phyloP scores from a whole-genome alignment of 768 basidiomycete genomes.

The Dioszegia aurantiaca region DNA sequence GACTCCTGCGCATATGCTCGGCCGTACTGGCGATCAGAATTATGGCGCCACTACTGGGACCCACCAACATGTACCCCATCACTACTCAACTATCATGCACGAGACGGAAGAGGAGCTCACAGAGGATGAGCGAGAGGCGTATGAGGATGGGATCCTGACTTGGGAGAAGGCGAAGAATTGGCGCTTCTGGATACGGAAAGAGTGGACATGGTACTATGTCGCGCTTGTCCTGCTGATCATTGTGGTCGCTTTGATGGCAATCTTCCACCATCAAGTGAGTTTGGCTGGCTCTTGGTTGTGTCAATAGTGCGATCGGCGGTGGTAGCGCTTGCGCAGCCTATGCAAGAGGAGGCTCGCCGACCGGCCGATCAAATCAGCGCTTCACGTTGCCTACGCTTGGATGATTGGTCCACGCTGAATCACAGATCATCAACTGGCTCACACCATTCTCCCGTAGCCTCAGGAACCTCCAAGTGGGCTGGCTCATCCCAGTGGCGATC shows the following conservation, averaged over 20 bases:
- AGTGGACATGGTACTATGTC: constrained; percentile 50
- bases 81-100: background rate
- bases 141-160: constrained; percentile 33
- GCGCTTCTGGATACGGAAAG: constrained; percentile 32
- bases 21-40: background rate
- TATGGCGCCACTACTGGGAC: background rate
- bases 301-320: too few relatives aligned
- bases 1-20: background rate
- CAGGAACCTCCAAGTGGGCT: constrained; percentile 46
- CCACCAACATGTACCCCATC: background rate
- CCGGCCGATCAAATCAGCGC: too few relatives aligned
- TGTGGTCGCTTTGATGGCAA: constrained; percentile 59
- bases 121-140: constrained; percentile 40
- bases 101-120: constrained; percentile 35
- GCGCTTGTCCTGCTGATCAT: constrained; percentile 57
- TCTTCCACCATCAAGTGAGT: constrained; percentile 62
- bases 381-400: too few relatives aligned
- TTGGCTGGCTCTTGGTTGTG: too few relatives aligned
- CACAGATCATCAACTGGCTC: constrained; percentile 58
- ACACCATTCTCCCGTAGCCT: constrained; percentile 65
- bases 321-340: too few relatives aligned
- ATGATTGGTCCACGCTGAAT: background rate
- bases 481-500: constrained; percentile 58
- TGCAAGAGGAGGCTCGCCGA: too few relatives aligned
- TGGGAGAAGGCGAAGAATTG: constrained; percentile 30